Evolutionary conservation across 768 basidiomycete species (phyloP).

Genomic region (Boletus pseudo-olivaceus): DNA sequence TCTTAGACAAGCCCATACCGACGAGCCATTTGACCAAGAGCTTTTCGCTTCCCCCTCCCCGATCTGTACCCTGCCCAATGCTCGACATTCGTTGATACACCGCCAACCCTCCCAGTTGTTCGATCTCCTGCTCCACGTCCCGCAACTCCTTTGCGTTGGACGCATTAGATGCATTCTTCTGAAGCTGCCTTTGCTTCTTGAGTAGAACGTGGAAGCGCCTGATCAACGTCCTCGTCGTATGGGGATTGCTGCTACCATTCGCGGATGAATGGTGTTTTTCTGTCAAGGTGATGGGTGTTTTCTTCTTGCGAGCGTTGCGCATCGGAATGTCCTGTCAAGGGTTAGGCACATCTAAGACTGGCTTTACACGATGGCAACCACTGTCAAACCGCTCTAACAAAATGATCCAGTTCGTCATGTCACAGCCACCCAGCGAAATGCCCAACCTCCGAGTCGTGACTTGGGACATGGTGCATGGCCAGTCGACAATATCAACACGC

Average conservation of each 20-base stretch:
- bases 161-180: slow-evolving; percentile 25
- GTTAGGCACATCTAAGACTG: not conserved
- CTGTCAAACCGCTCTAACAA: too few relatives aligned
- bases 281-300: slow-evolving; percentile 40
- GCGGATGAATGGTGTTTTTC: slow-evolving; percentile 1
- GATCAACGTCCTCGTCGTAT: slow-evolving; percentile 69
- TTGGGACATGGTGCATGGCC: not conserved
- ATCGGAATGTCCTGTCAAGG: slow-evolving; percentile 23
- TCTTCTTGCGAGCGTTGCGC: slow-evolving; percentile 44
- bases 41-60: slow-evolving; percentile 88
- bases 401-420: too few relatives aligned
- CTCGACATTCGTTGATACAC: slow-evolving; percentile 81
- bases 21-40: slow-evolving; percentile 74
- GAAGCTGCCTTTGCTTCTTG: slow-evolving; percentile 61
- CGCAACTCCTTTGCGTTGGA: slow-evolving; percentile 35
- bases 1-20: slow-evolving; percentile 38
- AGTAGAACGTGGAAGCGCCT: slow-evolving; percentile 77
- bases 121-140: slow-evolving; percentile 60
- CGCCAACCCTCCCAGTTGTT: slow-evolving; percentile 70
- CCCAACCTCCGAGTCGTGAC: too few relatives aligned
- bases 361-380: too few relatives aligned
- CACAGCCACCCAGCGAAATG: not conserved
- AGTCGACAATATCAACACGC: not conserved
- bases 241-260: slow-evolving; percentile 44
- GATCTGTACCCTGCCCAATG: slow-evolving; percentile 73